Conservation (phyloP, 176 grass and related monocot species). For the Zea mays region Zm-B73-REFERENCE-NAM-5.0 NC_050103.1:155284001-155284500, state of each 20-base stretch:
- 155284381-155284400: slow-evolving; percentile 44
- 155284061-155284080: no score
- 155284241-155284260: not conserved
- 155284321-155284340: slow-evolving; percentile 48
- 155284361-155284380: slow-evolving; percentile 44
- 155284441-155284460: slow-evolving; percentile 35
- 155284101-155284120: no score
- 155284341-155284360: slow-evolving; percentile 46
- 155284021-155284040: slow-evolving; percentile 98
- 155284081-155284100: no score
- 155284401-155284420: slow-evolving; percentile 43
- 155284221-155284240: slow-evolving; percentile 30
- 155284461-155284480: not conserved
- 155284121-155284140: no score
- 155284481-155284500: not conserved
- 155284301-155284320: not conserved
- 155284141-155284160: slow-evolving; percentile 81
- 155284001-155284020: slow-evolving; percentile 92
- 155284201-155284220: slow-evolving; percentile 88
- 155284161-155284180: slow-evolving; percentile 97
- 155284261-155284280: not conserved
- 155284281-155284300: not conserved
- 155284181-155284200: slow-evolving; percentile 99
- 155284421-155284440: slow-evolving; percentile 1
- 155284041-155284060: slow-evolving; percentile 96